phyloP scores from a whole-genome alignment of 2,329 filamentous ascomycete genomes.

The Diaporthe nobilis region DNA sequence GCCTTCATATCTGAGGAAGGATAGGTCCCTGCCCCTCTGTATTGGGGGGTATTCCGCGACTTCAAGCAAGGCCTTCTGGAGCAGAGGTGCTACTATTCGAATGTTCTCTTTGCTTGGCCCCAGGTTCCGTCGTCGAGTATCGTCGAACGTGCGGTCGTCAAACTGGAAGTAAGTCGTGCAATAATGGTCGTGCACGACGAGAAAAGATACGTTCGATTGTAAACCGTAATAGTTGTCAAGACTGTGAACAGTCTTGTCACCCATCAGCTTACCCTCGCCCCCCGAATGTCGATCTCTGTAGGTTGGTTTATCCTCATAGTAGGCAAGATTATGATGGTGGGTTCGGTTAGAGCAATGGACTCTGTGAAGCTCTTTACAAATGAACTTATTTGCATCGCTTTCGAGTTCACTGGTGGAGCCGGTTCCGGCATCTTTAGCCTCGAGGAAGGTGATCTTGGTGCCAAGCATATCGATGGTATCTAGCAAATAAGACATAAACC shows the following conservation, averaged over 20 bases:
- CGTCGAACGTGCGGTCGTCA: neutral
- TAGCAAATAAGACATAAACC: neutral
- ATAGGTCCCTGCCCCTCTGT: rapidly evolving
- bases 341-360: neutral
- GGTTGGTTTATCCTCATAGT: neutral
- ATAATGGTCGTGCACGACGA: neutral
- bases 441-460: neutral
- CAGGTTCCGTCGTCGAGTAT: neutral
- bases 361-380: neutral
- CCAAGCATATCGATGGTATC: neutral
- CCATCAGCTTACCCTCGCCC: neutral
- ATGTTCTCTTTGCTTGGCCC: neutral
- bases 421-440: neutral
- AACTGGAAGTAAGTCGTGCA: rapidly evolving
- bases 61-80: neutral
- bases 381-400: rapidly evolving
- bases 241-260: neutral
- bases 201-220: neutral
- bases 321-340: neutral
- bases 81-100: neutral
- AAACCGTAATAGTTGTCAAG: neutral
- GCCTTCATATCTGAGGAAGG: neutral
- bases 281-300: neutral
- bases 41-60: neutral
- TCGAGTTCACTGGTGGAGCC: neutral